phyloP scores from a whole-genome alignment of 495 filamentous ascomycete species.

The Penicillium macrosclerotiorum region DNA sequence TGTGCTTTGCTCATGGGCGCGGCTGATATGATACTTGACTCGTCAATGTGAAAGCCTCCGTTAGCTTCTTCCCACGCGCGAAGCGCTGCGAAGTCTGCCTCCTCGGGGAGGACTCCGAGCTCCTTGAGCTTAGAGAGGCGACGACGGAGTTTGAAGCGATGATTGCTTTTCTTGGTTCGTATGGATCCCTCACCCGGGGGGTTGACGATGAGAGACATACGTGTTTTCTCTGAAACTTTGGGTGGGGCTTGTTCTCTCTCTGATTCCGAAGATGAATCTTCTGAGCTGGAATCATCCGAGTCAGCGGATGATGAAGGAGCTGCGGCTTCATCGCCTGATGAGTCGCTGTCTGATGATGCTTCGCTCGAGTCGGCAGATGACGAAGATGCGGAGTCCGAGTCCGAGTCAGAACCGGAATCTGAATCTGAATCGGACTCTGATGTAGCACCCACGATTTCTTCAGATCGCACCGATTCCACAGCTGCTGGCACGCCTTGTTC shows the following conservation, averaged over 20 bases:
- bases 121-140: constrained; percentile 49
- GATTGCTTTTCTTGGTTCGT: constrained; percentile 54
- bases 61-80: constrained; percentile 34
- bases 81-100: constrained; percentile 49
- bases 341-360: constrained; percentile 8
- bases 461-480: not conserved
- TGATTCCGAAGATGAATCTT: constrained; percentile 30
- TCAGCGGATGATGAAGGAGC: constrained; percentile 21
- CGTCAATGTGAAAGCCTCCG: constrained; percentile 24
- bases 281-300: constrained; percentile 27
- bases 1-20: constrained; percentile 13
- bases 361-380: not conserved
- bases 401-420: constrained; percentile 10
- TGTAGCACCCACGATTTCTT: not conserved
- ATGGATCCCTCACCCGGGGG: constrained; percentile 44
- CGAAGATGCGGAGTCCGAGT: not conserved
- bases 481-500: constrained; percentile 10
- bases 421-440: constrained; percentile 11
- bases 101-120: constrained; percentile 44
- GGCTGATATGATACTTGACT: constrained; percentile 11
- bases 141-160: constrained; percentile 47
- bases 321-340: constrained; percentile 16
- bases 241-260: constrained; percentile 24
- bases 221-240: not conserved
- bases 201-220: constrained; percentile 12